phyloP scores from a whole-genome alignment of 352 stramenopile genomes.

The Detonula confervacea region DNA sequence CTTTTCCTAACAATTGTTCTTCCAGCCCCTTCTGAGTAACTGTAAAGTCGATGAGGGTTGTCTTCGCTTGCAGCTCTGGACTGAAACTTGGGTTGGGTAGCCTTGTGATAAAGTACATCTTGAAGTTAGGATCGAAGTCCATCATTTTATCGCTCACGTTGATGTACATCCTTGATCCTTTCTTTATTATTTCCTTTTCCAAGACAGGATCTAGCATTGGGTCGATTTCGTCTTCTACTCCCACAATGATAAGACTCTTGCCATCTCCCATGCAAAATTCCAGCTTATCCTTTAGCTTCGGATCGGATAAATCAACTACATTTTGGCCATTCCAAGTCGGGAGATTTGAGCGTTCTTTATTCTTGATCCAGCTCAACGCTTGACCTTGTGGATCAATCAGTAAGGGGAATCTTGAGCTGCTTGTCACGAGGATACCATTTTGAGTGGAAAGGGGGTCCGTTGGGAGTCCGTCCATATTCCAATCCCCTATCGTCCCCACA shows the following conservation, averaged over 20 bases:
- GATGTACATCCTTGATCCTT: conserved; percentile 96
- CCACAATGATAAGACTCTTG: conserved; percentile 92
- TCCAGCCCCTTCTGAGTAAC: conserved; percentile 95
- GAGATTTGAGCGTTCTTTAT: conserved; percentile 92
- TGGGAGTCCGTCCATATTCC: conserved; percentile 97
- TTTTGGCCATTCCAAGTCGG: conserved; percentile 93
- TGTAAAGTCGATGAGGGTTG: conserved; percentile 98
- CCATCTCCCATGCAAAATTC: conserved; percentile 97
- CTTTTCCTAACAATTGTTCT: conserved; percentile 94
- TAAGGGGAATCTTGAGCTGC: conserved; percentile 94
- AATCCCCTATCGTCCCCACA: conserved; percentile 96
- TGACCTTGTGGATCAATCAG: conserved; percentile 98
- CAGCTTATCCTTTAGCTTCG: conserved; percentile 97
- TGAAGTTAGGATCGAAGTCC: conserved; percentile 97
- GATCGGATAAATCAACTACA: conserved; percentile 91
- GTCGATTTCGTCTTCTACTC: conserved; percentile 98
- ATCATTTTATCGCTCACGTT: conserved; percentile 99
- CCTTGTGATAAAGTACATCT: conserved; percentile 98
- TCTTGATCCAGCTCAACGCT: conserved; percentile 97
- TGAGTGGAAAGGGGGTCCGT: conserved; percentile 97
- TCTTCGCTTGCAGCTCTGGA: conserved; percentile 97
- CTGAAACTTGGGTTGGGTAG: conserved; percentile 97
- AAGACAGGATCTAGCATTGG: conserved; percentile 98
- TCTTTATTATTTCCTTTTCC: conserved; percentile 96
- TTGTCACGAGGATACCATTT: conserved; percentile 98